Evolutionary conservation across 2,329 filamentous ascomycete genomes (phyloP).

Genomic region (Fusarium verrucosum): DNA sequence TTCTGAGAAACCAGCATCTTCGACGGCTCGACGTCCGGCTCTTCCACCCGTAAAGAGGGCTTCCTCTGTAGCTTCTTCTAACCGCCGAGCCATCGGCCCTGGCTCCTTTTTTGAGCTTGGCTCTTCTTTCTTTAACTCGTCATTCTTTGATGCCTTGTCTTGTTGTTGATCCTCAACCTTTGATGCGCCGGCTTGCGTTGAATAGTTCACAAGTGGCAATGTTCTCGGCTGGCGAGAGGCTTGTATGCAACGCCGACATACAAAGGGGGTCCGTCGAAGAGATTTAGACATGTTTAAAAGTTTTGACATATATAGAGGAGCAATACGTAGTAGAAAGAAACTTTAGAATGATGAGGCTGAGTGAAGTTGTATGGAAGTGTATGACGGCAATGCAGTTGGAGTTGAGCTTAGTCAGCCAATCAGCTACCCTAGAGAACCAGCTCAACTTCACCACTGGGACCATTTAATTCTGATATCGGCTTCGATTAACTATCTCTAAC

Average conservation of each 20-base stretch:
- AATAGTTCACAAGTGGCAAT: constrained; percentile 24
- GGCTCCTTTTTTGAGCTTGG: constrained; percentile 24
- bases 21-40: constrained; percentile 66
- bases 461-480: background rate
- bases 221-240: constrained; percentile 1
- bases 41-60: constrained; percentile 66
- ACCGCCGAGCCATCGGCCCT: constrained; percentile 64
- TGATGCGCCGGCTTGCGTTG: constrained; percentile 23
- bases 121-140: background rate
- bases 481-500: constrained; percentile 1
- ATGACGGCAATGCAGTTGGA: constrained; percentile 21
- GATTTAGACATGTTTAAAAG: background rate
- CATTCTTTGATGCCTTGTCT: background rate
- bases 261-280: constrained; percentile 11
- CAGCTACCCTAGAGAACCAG: background rate
- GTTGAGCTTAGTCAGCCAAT: constrained; percentile 31
- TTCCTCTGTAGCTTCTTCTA: constrained; percentile 71
- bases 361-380: background rate
- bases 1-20: constrained; percentile 71
- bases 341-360: background rate
- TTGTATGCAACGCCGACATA: constrained; percentile 37
- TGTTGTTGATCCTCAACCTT: constrained; percentile 8
- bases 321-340: background rate
- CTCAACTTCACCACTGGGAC: background rate
- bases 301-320: background rate